phyloP scores from a whole-genome alignment of 1,139 yeast genomes.

The Debaryomyces sp. region DNA sequence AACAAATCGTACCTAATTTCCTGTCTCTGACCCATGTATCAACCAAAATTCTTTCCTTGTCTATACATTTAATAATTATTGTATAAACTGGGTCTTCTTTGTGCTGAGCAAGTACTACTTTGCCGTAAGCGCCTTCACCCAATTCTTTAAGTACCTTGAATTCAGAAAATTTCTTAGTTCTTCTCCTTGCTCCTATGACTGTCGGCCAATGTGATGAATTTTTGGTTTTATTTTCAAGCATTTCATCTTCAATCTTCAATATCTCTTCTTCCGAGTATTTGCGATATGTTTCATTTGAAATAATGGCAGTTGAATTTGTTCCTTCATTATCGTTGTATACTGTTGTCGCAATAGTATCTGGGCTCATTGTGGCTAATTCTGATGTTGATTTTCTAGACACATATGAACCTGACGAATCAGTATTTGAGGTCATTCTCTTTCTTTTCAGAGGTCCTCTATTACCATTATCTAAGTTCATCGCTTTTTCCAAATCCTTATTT shows the following conservation, averaged over 20 bases:
- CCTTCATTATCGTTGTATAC: slow-evolving; percentile 6
- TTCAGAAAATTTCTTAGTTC: slow-evolving; percentile 71
- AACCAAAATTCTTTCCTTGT: slow-evolving; percentile 88
- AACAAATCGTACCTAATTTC: slow-evolving; percentile 86
- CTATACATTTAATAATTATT: slow-evolving; percentile 84
- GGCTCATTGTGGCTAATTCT: slow-evolving; percentile 4
- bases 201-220: slow-evolving; percentile 54
- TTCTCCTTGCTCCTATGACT: slow-evolving; percentile 58
- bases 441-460: neutral
- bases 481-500: slow-evolving; percentile 8
- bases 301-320: slow-evolving; percentile 1
- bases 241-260: slow-evolving; percentile 45
- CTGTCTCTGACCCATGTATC: slow-evolving; percentile 98
- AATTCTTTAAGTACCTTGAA: slow-evolving; percentile 71
- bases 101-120: slow-evolving; percentile 79
- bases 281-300: slow-evolving; percentile 5
- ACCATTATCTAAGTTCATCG: neutral
- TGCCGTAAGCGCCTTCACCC: slow-evolving; percentile 98
- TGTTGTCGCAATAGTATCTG: slow-evolving; percentile 13
- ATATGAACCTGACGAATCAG: slow-evolving; percentile 7
- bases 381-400: slow-evolving; percentile 1
- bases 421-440: slow-evolving; percentile 4
- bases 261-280: slow-evolving; percentile 44
- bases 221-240: slow-evolving; percentile 35
- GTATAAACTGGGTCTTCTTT: slow-evolving; percentile 61